Conservation (phyloP, 2,329 filamentous ascomycete species). For the Ophiostoma perfectum region DNA sequence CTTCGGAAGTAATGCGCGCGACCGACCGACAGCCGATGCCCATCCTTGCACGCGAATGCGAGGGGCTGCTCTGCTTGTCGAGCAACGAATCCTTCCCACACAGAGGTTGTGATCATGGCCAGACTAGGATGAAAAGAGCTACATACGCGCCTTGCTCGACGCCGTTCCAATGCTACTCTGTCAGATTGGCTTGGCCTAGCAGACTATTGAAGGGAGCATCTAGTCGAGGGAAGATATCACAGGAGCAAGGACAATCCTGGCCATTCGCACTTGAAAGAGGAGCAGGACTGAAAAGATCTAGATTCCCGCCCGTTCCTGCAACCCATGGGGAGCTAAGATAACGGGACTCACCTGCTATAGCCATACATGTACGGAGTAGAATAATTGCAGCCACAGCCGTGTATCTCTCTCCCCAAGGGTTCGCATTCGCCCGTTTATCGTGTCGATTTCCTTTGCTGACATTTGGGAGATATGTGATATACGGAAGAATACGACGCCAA, state of each 20-base stretch:
- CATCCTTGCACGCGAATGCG: not conserved
- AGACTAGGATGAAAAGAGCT: conserved; percentile 1
- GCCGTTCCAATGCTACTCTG: not conserved
- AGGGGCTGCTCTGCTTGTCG: not conserved
- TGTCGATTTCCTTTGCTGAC: not conserved
- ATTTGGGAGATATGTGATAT: not conserved
- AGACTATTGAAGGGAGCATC: not conserved
- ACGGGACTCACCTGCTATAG: not conserved
- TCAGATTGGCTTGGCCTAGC: not conserved
- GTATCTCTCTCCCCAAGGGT: not conserved
- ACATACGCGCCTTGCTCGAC: not conserved
- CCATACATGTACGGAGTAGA: not conserved
- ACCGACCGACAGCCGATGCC: not conserved
- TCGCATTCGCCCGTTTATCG: not conserved
- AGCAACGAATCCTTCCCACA: not conserved
- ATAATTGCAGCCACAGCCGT: not conserved
- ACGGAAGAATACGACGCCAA: not conserved
- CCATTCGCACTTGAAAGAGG: not conserved
- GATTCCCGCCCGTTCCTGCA: not conserved
- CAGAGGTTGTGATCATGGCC: not conserved
- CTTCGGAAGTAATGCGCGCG: not conserved
- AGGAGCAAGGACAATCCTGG: no score
- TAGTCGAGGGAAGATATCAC: not conserved
- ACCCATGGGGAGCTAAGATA: not conserved
- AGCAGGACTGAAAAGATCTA: not conserved